A percentile compares a stretch with the other conserved stretches of the same genome.
phyloP scores from a whole-genome alignment of 176 grass and related monocot genomes.

The Calamus simplicifolius region DNA sequence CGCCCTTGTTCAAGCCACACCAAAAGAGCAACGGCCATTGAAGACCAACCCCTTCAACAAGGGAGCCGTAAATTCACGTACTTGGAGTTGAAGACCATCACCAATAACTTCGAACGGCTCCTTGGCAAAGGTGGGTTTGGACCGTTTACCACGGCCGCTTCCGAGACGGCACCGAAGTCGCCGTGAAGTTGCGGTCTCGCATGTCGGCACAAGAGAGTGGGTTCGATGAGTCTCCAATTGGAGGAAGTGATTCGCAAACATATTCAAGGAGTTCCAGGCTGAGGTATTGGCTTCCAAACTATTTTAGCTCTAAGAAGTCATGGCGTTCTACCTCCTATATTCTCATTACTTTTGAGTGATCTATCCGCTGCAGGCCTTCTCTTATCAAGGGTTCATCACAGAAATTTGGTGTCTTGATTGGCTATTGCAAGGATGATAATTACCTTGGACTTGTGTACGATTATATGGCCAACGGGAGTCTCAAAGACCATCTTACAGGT shows the following conservation, averaged over 20 bases:
- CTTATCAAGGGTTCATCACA: too few species aligned
- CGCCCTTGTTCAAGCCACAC: too few species aligned
- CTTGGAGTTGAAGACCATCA: constrained; percentile 48
- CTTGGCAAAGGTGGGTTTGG: constrained; percentile 71
- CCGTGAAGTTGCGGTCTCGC: constrained; percentile 48
- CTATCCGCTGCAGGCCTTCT: not conserved
- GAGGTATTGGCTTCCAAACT: constrained; percentile 37
- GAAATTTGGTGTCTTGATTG: too few species aligned
- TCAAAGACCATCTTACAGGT: constrained; percentile 39
- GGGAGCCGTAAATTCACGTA: constrained; percentile 51
- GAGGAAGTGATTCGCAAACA: too few species aligned
- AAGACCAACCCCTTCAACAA: not conserved
- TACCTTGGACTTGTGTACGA: constrained; percentile 50
- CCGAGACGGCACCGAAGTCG: constrained; percentile 54
- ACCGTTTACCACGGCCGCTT: constrained; percentile 48
- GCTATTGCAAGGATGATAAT: constrained; percentile 39
- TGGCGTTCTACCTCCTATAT: not conserved
- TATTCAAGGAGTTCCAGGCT: constrained; percentile 41
- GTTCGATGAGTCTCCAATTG: too few species aligned
- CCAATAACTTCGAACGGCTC: constrained; percentile 48
- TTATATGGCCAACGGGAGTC: constrained; percentile 33
- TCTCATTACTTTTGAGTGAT: not conserved
- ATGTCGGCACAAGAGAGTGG: constrained; percentile 34
- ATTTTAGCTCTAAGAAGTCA: not conserved
- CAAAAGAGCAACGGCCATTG: too few species aligned